Conservation (phyloP, 2,329 filamentous ascomycete species). For the Fusarium sp. region DNA sequence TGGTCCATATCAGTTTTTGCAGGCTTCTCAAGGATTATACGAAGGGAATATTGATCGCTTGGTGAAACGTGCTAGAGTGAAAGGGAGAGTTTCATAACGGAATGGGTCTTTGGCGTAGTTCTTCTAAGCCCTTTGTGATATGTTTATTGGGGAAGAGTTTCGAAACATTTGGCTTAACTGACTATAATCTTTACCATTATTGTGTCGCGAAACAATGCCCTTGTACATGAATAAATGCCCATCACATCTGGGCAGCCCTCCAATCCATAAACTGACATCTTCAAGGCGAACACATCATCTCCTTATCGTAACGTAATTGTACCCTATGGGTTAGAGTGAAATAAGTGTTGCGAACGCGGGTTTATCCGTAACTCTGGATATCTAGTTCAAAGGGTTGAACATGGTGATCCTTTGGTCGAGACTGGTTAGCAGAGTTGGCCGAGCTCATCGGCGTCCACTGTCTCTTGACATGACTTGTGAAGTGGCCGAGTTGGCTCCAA, state of each 20-base stretch:
- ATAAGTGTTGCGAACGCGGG: background rate
- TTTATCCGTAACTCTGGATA: background rate
- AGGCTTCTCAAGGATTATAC: background rate
- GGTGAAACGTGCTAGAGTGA: constrained; percentile 29
- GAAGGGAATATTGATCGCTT: background rate
- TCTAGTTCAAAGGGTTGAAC: background rate
- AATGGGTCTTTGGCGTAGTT: background rate
- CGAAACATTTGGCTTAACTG: background rate
- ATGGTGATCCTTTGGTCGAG: background rate
- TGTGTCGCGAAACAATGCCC: background rate
- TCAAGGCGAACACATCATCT: background rate
- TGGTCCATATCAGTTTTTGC: background rate
- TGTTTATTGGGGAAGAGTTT: background rate
- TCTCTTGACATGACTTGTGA: constrained; percentile 5
- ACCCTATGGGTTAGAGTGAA: background rate
- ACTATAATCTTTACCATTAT: background rate
- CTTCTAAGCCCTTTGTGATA: constrained; percentile 6
- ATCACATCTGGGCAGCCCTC: background rate
- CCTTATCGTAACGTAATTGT: background rate
- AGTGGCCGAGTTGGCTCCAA: background rate
- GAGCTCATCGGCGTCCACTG: background rate
- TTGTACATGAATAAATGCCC: background rate
- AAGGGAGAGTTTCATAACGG: constrained; percentile 7
- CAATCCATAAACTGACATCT: background rate
- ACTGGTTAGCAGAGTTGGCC: constrained; percentile 10